A percentile compares a stretch with the other conserved stretches of the same genome.
Evolutionary conservation across 192 early-diverging fungal genomes (phyloP).

Genomic region (Diversispora eburnea): DNA sequence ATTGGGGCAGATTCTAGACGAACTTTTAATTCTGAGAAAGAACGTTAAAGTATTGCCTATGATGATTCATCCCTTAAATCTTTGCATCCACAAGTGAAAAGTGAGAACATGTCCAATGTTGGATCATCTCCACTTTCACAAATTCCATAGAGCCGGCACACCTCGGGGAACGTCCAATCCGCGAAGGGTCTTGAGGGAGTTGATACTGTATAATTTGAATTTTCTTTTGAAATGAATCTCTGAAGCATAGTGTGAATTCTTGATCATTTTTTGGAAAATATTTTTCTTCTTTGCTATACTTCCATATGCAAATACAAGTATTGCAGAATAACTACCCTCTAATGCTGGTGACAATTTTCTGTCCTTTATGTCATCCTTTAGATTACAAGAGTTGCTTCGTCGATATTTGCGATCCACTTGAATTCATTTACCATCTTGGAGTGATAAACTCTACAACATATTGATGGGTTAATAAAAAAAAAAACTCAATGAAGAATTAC

Average conservation of each 20-base stretch:
- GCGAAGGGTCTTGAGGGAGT: slow-evolving; percentile 9
- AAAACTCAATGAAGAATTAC: not conserved
- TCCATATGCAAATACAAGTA: not conserved
- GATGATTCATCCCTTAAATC: not conserved
- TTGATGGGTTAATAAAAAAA: not conserved
- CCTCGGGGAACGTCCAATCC: not conserved
- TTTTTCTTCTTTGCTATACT: not conserved
- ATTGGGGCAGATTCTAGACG: no score
- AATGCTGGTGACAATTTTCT: not conserved
- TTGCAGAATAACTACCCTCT: not conserved
- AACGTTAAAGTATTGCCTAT: not conserved
- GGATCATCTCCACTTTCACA: not conserved
- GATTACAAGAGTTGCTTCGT: not conserved
- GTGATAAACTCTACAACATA: not conserved
- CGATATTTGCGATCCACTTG: not conserved
- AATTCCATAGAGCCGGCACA: not conserved
- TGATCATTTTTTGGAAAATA: not conserved
- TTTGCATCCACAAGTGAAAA: slow-evolving; percentile 1
- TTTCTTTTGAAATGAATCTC: slow-evolving; percentile 4
- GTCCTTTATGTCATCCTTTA: not conserved
- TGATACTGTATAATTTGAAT: not conserved
- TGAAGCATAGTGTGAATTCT: not conserved
- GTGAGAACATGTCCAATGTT: not conserved
- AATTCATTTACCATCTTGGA: not conserved
- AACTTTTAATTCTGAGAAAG: no score